phyloP scores from a whole-genome alignment of 192 early-diverging fungal genomes.

The Coemansia sp. region DNA sequence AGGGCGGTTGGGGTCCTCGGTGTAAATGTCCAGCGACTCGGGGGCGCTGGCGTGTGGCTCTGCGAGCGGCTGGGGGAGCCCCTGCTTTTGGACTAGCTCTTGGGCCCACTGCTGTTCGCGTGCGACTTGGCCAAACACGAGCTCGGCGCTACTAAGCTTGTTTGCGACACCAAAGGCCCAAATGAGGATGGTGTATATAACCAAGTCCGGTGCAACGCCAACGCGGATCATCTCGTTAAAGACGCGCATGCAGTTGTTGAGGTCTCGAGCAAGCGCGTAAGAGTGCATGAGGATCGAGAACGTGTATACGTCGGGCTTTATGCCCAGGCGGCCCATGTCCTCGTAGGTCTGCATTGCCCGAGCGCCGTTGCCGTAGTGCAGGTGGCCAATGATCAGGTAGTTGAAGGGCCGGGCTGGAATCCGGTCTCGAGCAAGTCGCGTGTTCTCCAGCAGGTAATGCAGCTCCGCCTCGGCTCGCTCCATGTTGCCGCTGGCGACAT shows the following conservation, averaged over 20 bases:
- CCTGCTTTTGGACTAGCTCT: neutral
- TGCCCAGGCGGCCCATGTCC: slow-evolving; percentile 78
- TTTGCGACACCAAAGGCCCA: slow-evolving; percentile 27
- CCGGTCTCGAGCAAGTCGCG: slow-evolving; percentile 23
- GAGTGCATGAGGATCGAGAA: slow-evolving; percentile 78
- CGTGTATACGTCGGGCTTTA: slow-evolving; percentile 71
- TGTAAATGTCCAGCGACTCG: slow-evolving; percentile 31
- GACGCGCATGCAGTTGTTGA: slow-evolving; percentile 63
- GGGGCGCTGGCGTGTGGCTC: neutral
- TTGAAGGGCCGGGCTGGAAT: slow-evolving; percentile 51
- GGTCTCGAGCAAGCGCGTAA: slow-evolving; percentile 70
- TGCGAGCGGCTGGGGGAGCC: neutral
- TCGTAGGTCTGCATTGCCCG: slow-evolving; percentile 73
- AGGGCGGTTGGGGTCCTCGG: slow-evolving; percentile 14
- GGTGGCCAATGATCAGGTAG: slow-evolving; percentile 39
- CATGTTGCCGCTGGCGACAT: slow-evolving; percentile 40
- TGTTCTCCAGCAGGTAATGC: slow-evolving; percentile 21
- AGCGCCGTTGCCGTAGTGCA: slow-evolving; percentile 55
- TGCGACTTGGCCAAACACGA: slow-evolving; percentile 36
- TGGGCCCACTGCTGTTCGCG: slow-evolving; percentile 39
- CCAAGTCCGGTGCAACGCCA: slow-evolving; percentile 38
- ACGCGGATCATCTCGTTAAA: slow-evolving; percentile 62
- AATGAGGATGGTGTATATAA: slow-evolving; percentile 50
- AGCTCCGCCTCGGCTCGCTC: slow-evolving; percentile 41
- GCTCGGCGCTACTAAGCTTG: slow-evolving; percentile 26